phyloP scores from a whole-genome alignment of 2,329 filamentous ascomycete genomes.

The Cylindrodendrum hubeiense region DNA sequence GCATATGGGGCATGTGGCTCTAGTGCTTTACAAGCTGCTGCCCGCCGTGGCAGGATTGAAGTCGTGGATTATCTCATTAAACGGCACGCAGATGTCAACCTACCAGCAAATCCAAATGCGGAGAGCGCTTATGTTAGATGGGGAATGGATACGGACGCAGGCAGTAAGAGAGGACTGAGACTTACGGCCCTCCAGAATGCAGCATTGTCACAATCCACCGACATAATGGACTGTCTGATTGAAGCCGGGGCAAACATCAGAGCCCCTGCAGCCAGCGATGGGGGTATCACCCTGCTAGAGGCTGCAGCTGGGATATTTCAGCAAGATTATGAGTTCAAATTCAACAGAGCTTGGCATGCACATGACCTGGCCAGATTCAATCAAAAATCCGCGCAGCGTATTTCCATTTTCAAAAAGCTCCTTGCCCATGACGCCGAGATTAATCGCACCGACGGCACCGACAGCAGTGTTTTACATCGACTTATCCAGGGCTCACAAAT shows the following conservation, averaged over 20 bases:
- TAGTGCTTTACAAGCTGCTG: slow-evolving; percentile 6
- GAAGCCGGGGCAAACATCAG: neutral
- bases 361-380: accelerated
- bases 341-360: neutral
- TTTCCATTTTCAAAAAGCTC: neutral
- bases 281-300: neutral
- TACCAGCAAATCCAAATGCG: neutral
- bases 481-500: neutral
- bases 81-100: slow-evolving; percentile 8
- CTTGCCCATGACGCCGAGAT: neutral
- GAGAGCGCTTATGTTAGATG: neutral
- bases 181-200: slow-evolving; percentile 9
- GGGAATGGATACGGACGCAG: neutral
- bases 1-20: neutral
- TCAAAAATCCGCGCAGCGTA: neutral
- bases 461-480: neutral
- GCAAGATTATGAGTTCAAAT: too few species aligned
- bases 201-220: neutral
- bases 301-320: neutral
- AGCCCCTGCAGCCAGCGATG: neutral
- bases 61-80: slow-evolving; percentile 4
- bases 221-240: slow-evolving; percentile 2
- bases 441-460: neutral
- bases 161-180: neutral
- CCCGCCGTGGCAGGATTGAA: neutral